These are phyloP conservation scores for Globisporangium splendens DNA, from an alignment of 352 stramenopile species.

Conservation along the genomic window DNA sequence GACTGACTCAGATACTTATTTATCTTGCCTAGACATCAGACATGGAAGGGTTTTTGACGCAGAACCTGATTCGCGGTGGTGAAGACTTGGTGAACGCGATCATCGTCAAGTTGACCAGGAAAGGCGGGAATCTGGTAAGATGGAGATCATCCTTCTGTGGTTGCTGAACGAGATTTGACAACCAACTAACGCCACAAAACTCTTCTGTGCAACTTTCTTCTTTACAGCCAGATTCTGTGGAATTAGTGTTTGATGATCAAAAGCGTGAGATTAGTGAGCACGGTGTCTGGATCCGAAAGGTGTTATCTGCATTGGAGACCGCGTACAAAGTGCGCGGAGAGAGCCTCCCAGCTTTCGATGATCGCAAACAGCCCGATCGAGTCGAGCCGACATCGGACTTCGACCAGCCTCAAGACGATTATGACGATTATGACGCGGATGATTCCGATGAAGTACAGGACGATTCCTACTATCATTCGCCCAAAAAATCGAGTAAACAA, in stretches of 20 bases:
- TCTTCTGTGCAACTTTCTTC: neutral
- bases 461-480: slow-evolving; percentile 12
- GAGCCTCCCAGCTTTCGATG: slow-evolving; percentile 8
- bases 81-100: slow-evolving; percentile 77
- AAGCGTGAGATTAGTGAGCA: slow-evolving; percentile 44
- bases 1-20: neutral
- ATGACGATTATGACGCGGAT: slow-evolving; percentile 5
- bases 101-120: slow-evolving; percentile 37
- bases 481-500: neutral
- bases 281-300: slow-evolving; percentile 49
- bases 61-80: slow-evolving; percentile 48
- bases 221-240: slow-evolving; percentile 23
- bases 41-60: slow-evolving; percentile 41
- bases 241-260: slow-evolving; percentile 41
- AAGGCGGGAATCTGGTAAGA: slow-evolving; percentile 37
- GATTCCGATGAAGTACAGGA: slow-evolving; percentile 20
- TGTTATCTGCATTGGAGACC: slow-evolving; percentile 23
- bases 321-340: slow-evolving; percentile 27
- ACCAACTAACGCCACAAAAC: neutral
- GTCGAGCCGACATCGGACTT: neutral
- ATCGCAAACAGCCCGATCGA: neutral
- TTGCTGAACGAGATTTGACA: neutral
- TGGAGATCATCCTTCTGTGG: neutral
- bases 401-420: slow-evolving; percentile 1
- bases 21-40: slow-evolving; percentile 27